A percentile compares a stretch with the other conserved stretches of the same genome.
phyloP scores from a whole-genome alignment of 2,329 filamentous ascomycete species.

The Cercospora sojina region DNA sequence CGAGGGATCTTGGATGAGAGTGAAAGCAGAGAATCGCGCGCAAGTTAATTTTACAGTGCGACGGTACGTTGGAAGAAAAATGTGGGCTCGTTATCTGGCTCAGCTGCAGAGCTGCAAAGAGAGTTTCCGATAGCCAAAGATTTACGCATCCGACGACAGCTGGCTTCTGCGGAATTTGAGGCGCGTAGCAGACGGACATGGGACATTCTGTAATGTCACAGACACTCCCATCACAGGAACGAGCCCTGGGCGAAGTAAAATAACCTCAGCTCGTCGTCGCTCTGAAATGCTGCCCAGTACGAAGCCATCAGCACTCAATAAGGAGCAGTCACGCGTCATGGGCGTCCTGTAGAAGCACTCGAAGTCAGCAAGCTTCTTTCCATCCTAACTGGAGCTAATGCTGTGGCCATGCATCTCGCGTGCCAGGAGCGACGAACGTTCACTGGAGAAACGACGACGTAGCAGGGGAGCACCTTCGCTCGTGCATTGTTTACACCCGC shows the following conservation, averaged over 20 bases:
- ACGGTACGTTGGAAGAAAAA: background rate
- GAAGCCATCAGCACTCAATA: background rate
- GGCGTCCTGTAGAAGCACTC: background rate
- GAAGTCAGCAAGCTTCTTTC: background rate
- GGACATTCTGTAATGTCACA: background rate
- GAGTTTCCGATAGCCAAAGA: background rate
- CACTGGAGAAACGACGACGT: background rate
- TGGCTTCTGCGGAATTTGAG: background rate
- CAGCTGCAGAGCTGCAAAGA: background rate
- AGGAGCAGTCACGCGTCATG: background rate
- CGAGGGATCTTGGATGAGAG: background rate
- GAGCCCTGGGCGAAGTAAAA: background rate
- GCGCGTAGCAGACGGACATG: background rate
- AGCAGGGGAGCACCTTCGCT: background rate
- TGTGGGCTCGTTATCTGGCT: background rate
- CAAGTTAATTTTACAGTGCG: background rate
- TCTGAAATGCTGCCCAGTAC: background rate
- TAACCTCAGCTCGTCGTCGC: background rate
- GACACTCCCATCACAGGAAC: background rate
- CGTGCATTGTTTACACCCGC: background rate
- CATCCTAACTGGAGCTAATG: background rate
- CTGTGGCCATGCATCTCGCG: background rate
- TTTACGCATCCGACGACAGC: background rate
- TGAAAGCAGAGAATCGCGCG: background rate
- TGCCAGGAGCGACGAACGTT: background rate